Base-by-base conservation (phyloP, 306 rosid species). In the Glycine latifolia region DNA sequence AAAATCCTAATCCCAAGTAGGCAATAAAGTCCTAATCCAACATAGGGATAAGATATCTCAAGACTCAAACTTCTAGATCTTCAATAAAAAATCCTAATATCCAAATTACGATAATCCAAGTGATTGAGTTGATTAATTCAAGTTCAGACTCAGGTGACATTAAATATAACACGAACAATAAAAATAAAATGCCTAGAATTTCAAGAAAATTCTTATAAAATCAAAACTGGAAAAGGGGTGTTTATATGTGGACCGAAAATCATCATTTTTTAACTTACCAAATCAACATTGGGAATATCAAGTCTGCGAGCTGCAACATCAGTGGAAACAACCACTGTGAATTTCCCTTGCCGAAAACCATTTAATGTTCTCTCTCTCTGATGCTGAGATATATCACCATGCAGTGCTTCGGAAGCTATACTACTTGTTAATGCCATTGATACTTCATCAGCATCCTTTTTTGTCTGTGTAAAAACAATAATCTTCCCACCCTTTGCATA, bases 251-350 rank as follows among this genome's bases (percentile, higher is more conserved):
- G 46, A 82, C 79, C 59, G 60, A 48, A 82, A 56, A 67, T 67
- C 75, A 79, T 46, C 79, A 48, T 68, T 71, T 53, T 53, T 73
- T 9, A 81, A 73, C 89, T 79, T 85, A 95, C 99, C 91, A 95
- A 82, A 89, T 95, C 99, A 78, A 95, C 99, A 84, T 95, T 91
- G 48, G 99, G 97, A 83, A 95, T 92, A 81, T 95, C 98, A 69
- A 95, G 95, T 73, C 98, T 97, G 53, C 98, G 98, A 54, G 99
- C 81, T 78, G 99, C 99, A 37, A 95, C 99, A 73, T 95, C 99
- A 77, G 99, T 95, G 73, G 99, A 97, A 76, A 95, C 99, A 65
- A 95, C 93, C 76, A 95, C 99, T 20, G 92, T 89, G 87, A 95
- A 95, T 83, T 93, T 95, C 81, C 99, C 97, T 90, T 93, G 97